Conservation (phyloP, 2,329 filamentous ascomycete species). For the Neoascochyta sp. region DNA sequence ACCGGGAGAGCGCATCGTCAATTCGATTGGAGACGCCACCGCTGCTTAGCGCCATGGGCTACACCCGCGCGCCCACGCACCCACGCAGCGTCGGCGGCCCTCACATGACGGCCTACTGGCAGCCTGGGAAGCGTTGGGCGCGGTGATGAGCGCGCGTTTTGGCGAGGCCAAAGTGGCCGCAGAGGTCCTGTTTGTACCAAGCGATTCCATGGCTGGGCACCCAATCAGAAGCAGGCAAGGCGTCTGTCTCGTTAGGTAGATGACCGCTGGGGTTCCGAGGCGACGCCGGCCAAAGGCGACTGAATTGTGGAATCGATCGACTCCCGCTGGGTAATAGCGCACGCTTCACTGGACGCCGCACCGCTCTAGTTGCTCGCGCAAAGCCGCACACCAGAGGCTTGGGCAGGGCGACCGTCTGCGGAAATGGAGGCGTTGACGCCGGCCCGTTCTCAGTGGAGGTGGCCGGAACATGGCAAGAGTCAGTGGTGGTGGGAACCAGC, state of each 20-base stretch:
- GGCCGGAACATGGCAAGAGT: slow-evolving; percentile 5
- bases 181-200: slow-evolving; percentile 15
- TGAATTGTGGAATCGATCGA: slow-evolving; percentile 6
- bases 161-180: slow-evolving; percentile 12
- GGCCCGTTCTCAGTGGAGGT: slow-evolving; percentile 5
- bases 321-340: slow-evolving; percentile 7
- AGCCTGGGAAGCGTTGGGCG: slow-evolving; percentile 1
- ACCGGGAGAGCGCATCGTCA: neutral
- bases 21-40: too few relatives aligned
- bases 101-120: neutral
- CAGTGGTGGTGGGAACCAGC: too few relatives aligned
- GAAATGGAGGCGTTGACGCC: too few relatives aligned
- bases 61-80: too few relatives aligned
- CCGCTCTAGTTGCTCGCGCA: slow-evolving; percentile 3
- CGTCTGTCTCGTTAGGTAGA: slow-evolving; percentile 5
- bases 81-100: neutral
- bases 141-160: slow-evolving; percentile 13
- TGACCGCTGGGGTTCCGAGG: slow-evolving; percentile 5
- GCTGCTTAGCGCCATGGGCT: too few relatives aligned
- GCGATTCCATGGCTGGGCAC: slow-evolving; percentile 5
- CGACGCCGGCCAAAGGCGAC: slow-evolving; percentile 6
- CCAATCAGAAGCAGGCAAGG: slow-evolving; percentile 16
- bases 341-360: slow-evolving; percentile 8
- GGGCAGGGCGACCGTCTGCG: too few relatives aligned
- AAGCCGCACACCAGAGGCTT: too few relatives aligned